Conservation (phyloP, 73 alveolate species). For the Effrenium voratum region DNA sequence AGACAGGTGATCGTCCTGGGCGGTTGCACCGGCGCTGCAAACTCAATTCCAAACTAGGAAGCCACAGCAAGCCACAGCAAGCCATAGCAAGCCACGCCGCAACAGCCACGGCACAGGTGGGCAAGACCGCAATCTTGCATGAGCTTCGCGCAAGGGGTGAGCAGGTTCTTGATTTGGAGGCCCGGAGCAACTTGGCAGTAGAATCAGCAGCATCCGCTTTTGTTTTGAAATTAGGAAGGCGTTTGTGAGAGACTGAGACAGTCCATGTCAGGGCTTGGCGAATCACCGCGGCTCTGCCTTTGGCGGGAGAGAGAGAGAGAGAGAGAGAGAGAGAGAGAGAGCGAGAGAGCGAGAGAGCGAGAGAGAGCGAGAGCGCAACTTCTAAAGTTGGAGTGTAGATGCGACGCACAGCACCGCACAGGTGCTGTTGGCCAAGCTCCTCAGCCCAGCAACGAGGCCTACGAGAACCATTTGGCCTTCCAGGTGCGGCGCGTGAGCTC, state of each 20-base stretch:
- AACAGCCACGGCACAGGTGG: conserved; percentile 11
- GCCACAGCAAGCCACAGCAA: no score
- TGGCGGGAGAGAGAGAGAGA: no score
- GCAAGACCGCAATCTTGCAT: conserved; percentile 71
- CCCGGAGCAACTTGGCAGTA: neutral
- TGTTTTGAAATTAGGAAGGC: neutral
- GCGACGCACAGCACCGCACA: no score
- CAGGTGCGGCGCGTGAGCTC: conserved; percentile 63
- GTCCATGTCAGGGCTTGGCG: conserved; percentile 41
- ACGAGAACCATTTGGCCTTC: conserved; percentile 80
- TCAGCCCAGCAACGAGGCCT: conserved; percentile 92
- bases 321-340: no score
- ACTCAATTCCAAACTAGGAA: no score
- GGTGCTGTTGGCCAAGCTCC: conserved; percentile 34
- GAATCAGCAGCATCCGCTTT: neutral
- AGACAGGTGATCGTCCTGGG: conserved; percentile 51
- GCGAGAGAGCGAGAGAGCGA: no score
- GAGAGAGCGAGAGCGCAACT: no score
- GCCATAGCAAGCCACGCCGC: no score
- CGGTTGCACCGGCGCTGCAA: conserved; percentile 92
- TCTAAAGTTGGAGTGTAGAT: no score
- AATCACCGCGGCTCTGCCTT: conserved; percentile 89
- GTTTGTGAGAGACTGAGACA: neutral
- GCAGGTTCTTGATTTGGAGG: conserved; percentile 83
- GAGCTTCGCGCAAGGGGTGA: conserved; percentile 44